Percentiles rank a stretch among this genome's conserved stretches.
Conservation (phyloP, 1,139 yeast genomes). For the Entelexis paramagnoliae region DNA sequence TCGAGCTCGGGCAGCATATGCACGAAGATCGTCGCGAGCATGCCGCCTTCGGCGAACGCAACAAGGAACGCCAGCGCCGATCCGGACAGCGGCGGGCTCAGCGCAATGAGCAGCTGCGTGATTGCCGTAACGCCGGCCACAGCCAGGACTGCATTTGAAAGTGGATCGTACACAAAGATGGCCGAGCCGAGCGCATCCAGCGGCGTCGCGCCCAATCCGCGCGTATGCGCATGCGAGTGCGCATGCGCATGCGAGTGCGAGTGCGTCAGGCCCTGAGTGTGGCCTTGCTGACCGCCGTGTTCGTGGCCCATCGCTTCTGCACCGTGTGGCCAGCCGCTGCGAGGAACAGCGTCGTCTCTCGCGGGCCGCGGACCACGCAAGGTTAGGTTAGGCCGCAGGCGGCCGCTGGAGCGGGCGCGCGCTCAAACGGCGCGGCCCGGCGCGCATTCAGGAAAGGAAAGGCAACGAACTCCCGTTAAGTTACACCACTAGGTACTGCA, state of each 20-base stretch:
- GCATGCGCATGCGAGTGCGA: not conserved
- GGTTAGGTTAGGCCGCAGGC: too few species aligned
- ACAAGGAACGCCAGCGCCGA: constrained; percentile 42
- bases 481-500: too few species aligned
- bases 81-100: constrained; percentile 25
- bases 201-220: not conserved
- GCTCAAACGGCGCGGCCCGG: too few species aligned
- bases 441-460: too few species aligned
- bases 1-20: constrained; percentile 56
- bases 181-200: not conserved
- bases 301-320: not conserved
- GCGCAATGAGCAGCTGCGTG: constrained; percentile 46
- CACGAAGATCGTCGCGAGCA: constrained; percentile 57
- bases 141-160: constrained; percentile 50
- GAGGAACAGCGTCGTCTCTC: too few species aligned
- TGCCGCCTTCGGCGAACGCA: constrained; percentile 60
- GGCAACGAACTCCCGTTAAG: too few species aligned
- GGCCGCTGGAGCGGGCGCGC: too few species aligned
- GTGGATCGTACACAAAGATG: constrained; percentile 48
- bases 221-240: too few species aligned
- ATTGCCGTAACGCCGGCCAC: constrained; percentile 52
- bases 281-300: not conserved
- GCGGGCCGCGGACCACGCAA: too few species aligned
- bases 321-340: too few species aligned
- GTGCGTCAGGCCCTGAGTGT: not conserved